Evolutionary conservation across 495 filamentous ascomycete species (phyloP).

Genomic region (Margaritispora aquatica): DNA sequence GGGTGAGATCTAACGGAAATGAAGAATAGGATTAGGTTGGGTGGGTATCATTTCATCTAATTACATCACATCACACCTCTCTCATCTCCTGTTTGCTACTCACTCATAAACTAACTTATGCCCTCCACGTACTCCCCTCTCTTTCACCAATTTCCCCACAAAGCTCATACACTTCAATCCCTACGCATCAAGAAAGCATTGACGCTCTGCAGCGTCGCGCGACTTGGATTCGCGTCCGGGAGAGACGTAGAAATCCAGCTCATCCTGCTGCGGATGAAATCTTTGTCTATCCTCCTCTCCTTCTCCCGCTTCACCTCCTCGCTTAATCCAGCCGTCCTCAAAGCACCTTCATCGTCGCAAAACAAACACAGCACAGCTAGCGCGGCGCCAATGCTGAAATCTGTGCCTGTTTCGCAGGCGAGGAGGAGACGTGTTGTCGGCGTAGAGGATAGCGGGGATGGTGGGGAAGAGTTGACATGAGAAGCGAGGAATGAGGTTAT

Average conservation of each 20-base stretch:
- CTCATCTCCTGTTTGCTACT: too few species aligned
- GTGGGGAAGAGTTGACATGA: neutral
- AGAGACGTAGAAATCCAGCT: constrained; percentile 70
- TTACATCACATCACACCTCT: too few species aligned
- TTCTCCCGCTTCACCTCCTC: neutral
- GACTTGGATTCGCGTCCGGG: constrained; percentile 70
- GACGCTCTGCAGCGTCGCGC: constrained; percentile 76
- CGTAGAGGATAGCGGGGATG: too few species aligned
- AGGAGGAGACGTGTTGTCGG: constrained; percentile 36
- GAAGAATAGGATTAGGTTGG: too few species aligned
- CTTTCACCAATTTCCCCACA: too few species aligned
- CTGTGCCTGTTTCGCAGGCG: constrained; percentile 56
- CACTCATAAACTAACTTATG: too few species aligned
- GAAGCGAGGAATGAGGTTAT: constrained; percentile 40
- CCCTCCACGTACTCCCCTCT: too few species aligned
- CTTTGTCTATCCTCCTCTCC: constrained; percentile 46
- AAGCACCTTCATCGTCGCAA: constrained; percentile 35
- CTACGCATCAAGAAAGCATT: constrained; percentile 59
- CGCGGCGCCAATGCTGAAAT: constrained; percentile 57
- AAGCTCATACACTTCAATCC: neutral
- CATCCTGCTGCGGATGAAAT: constrained; percentile 66
- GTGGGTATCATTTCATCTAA: too few species aligned
- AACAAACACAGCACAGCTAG: constrained; percentile 58
- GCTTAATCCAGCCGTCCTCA: too few species aligned
- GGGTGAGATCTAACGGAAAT: too few species aligned